Conservation (phyloP, 169 alveolate species). For the Plasmodium cynomolgi region DNA sequence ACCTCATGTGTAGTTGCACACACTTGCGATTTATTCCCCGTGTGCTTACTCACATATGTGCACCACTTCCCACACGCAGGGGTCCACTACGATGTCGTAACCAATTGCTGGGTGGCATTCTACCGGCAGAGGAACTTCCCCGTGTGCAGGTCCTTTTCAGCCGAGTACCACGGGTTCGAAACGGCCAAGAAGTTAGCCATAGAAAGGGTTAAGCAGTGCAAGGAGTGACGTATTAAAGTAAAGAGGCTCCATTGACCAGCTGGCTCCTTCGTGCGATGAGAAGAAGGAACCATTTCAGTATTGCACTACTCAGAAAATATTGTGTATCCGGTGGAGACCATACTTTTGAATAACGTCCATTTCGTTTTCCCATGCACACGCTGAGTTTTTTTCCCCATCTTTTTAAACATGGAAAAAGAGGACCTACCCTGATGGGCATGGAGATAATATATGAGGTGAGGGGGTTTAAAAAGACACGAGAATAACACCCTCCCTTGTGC, state of each 20-base stretch:
- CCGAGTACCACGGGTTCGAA: constrained; percentile 74
- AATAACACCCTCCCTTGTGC: background rate
- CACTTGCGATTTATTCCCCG: background rate
- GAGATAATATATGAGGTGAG: background rate
- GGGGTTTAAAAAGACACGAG: background rate
- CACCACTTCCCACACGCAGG: background rate
- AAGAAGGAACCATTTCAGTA: background rate
- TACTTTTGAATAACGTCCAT: background rate
- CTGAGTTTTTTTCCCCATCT: background rate
- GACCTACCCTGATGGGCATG: background rate
- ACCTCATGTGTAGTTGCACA: background rate
- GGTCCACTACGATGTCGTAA: constrained; percentile 62
- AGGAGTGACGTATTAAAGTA: background rate
- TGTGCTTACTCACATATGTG: background rate
- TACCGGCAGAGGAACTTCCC: constrained; percentile 63
- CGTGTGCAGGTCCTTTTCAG: constrained; percentile 70
- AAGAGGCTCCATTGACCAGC: background rate
- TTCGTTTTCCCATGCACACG: background rate
- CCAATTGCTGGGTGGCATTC: constrained; percentile 68
- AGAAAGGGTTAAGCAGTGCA: constrained; percentile 32
- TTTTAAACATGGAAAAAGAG: background rate
- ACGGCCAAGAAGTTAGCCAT: constrained; percentile 68
- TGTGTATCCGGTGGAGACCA: background rate
- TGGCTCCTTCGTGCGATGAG: background rate
- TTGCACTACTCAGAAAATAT: background rate